phyloP scores from a whole-genome alignment of 352 stramenopile species.

The Aphanomyces invadans region DNA sequence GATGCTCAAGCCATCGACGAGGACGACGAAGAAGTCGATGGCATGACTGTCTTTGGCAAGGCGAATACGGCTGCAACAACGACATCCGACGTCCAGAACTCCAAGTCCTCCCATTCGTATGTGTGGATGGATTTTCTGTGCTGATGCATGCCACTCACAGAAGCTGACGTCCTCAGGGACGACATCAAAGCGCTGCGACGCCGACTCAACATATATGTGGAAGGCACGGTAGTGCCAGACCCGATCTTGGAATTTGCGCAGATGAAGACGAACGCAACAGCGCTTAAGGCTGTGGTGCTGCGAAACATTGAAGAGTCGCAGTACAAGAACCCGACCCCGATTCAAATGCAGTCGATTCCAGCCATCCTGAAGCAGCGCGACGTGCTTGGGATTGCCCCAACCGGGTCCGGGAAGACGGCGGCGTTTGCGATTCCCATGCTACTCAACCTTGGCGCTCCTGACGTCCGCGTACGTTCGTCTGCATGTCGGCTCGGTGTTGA shows the following conservation, averaged over 20 bases:
- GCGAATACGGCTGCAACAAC: background rate
- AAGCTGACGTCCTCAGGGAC: constrained; percentile 15
- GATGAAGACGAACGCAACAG: constrained; percentile 45
- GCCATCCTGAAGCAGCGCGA: constrained; percentile 85
- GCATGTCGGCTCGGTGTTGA: too few species aligned
- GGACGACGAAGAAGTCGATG: constrained; percentile 24
- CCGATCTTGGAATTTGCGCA: constrained; percentile 67
- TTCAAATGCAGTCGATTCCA: constrained; percentile 98
- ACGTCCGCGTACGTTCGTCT: too few species aligned
- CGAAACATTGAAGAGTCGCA: constrained; percentile 80
- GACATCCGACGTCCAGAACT: background rate
- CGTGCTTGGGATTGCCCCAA: constrained; percentile 94
- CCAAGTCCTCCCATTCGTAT: background rate
- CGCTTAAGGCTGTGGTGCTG: constrained; percentile 57
- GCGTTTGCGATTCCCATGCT: constrained; percentile 96
- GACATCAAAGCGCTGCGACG: constrained; percentile 33
- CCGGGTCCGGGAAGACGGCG: constrained; percentile 96
- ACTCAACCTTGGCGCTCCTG: constrained; percentile 48
- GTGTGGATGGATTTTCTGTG: too few species aligned
- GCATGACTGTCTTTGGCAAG: constrained; percentile 15
- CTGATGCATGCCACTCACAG: too few species aligned
- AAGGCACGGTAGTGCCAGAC: constrained; percentile 49
- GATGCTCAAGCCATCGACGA: constrained; percentile 10
- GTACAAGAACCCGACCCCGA: constrained; percentile 98
- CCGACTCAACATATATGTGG: constrained; percentile 74